Evolutionary conservation across 2,329 filamentous ascomycete species (phyloP).

Genomic region (Aspergillus novofumigatus): DNA sequence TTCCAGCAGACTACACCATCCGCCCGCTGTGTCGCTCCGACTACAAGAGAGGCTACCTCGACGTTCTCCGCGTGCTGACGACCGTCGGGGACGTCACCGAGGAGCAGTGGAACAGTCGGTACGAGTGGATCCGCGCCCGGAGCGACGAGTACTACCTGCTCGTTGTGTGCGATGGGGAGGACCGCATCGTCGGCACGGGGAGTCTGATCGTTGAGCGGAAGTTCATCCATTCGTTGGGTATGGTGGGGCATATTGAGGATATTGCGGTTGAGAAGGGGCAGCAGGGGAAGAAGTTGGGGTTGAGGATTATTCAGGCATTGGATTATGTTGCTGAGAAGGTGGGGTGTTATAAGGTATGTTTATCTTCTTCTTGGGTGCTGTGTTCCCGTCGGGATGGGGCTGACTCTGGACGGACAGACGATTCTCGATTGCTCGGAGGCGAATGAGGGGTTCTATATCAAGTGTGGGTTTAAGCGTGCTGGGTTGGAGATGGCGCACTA

Average conservation of each 20-base stretch:
- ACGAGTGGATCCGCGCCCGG: slow-evolving; percentile 72
- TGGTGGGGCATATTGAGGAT: slow-evolving; percentile 93
- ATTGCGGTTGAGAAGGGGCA: slow-evolving; percentile 93
- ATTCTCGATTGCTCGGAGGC: slow-evolving; percentile 95
- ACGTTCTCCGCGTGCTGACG: slow-evolving; percentile 85
- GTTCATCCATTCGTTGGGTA: slow-evolving; percentile 46
- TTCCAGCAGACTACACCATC: slow-evolving; percentile 78
- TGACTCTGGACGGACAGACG: slow-evolving; percentile 50
- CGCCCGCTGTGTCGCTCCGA: slow-evolving; percentile 76
- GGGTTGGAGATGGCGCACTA: slow-evolving; percentile 97
- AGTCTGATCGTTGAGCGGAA: slow-evolving; percentile 90
- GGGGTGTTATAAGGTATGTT: slow-evolving; percentile 81
- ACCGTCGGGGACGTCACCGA: slow-evolving; percentile 83
- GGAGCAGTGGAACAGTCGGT: slow-evolving; percentile 71
- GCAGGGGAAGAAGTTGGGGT: slow-evolving; percentile 93
- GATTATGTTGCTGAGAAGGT: slow-evolving; percentile 82
- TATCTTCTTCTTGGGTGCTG: no score
- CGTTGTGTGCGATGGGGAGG: slow-evolving; percentile 70
- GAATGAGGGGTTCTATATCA: slow-evolving; percentile 97
- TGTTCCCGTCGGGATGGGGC: no score
- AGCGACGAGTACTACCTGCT: slow-evolving; percentile 81
- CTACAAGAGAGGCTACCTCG: slow-evolving; percentile 78
- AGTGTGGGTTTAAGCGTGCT: slow-evolving; percentile 90
- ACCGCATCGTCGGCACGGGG: slow-evolving; percentile 80
- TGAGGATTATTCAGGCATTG: slow-evolving; percentile 89